Percentiles rank a stretch among this genome's conserved stretches.
Conservation (phyloP, 2,329 filamentous ascomycete genomes). For the Proliferodiscus dingleyae region DNA sequence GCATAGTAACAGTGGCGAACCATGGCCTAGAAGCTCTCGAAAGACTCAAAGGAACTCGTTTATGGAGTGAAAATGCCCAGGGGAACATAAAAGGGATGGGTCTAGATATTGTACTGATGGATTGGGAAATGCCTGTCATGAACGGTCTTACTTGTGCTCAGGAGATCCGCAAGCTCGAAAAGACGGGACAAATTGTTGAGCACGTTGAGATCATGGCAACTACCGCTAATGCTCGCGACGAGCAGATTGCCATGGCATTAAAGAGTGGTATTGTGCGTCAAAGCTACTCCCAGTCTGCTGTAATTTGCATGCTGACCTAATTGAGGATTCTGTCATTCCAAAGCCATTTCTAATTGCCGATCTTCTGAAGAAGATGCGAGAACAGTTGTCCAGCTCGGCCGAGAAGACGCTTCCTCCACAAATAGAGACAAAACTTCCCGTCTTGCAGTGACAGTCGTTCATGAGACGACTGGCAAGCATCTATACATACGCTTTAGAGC, state of each 20-base stretch:
- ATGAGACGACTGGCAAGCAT: no score
- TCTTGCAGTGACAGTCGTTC: no score
- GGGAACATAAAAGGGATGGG: no score
- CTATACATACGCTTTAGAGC: no score
- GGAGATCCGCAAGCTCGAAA: slow-evolving; percentile 56
- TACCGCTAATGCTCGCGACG: slow-evolving; percentile 28
- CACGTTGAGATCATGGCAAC: slow-evolving; percentile 35
- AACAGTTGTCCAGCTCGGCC: slow-evolving; percentile 17
- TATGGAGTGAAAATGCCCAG: slow-evolving; percentile 19
- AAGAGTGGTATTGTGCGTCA: slow-evolving; percentile 19
- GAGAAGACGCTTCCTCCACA: no score
- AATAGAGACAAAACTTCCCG: no score
- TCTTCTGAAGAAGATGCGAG: slow-evolving; percentile 20
- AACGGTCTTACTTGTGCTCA: slow-evolving; percentile 64
- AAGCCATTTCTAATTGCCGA: slow-evolving; percentile 23
- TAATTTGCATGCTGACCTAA: slow-evolving; percentile 35
- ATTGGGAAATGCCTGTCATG: slow-evolving; percentile 72
- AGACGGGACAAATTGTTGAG: slow-evolving; percentile 45
- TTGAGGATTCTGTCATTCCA: slow-evolving; percentile 20
- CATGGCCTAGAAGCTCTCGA: slow-evolving; percentile 53
- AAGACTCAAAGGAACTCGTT: slow-evolving; percentile 17
- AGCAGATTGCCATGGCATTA: slow-evolving; percentile 23
- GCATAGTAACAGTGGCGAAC: slow-evolving; percentile 44
- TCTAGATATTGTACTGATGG: slow-evolving; percentile 65
- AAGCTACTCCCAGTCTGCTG: slow-evolving; percentile 40